Evolutionary conservation across 2,329 filamentous ascomycete genomes (phyloP).

Genomic region (Fusarium sambucinum): DNA sequence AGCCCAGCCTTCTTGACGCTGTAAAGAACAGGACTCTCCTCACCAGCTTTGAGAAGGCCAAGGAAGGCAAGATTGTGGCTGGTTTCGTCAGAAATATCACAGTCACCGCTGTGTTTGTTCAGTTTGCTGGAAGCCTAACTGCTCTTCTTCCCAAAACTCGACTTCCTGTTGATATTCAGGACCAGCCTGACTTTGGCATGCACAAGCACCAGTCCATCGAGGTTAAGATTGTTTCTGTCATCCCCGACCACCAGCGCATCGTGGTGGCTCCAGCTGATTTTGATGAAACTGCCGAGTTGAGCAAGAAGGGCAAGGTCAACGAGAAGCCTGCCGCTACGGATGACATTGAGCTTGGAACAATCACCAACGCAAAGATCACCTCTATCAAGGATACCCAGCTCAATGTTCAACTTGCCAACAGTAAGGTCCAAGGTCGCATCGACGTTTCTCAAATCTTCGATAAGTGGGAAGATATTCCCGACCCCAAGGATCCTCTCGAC

Average conservation of each 20-base stretch:
- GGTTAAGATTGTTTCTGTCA: conserved; percentile 78
- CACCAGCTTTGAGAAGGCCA: conserved; percentile 76
- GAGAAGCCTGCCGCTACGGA: conserved; percentile 62
- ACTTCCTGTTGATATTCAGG: conserved; percentile 76
- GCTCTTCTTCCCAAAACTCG: conserved; percentile 85
- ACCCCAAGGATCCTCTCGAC: conserved; percentile 82
- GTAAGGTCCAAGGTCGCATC: conserved; percentile 83
- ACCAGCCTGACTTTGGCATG: conserved; percentile 81
- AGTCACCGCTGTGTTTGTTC: conserved; percentile 84
- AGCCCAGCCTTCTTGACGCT: conserved; percentile 83
- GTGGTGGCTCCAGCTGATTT: conserved; percentile 64
- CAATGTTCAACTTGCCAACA: conserved; percentile 87
- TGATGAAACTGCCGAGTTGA: conserved; percentile 58
- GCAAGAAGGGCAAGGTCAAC: conserved; percentile 54
- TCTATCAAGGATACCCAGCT: conserved; percentile 92
- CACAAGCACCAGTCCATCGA: conserved; percentile 80
- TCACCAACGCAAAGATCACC: conserved; percentile 81
- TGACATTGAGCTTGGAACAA: conserved; percentile 78
- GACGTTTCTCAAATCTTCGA: conserved; percentile 94
- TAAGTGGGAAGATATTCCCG: conserved; percentile 84
- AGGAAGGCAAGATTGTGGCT: conserved; percentile 74
- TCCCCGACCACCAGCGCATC: conserved; percentile 77
- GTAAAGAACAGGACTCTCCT: conserved; percentile 78
- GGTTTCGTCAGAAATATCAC: conserved; percentile 91
- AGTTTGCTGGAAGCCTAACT: conserved; percentile 82